Conservation (phyloP, 176 grass and related monocot species). For the Oryza coarctata region DNA sequence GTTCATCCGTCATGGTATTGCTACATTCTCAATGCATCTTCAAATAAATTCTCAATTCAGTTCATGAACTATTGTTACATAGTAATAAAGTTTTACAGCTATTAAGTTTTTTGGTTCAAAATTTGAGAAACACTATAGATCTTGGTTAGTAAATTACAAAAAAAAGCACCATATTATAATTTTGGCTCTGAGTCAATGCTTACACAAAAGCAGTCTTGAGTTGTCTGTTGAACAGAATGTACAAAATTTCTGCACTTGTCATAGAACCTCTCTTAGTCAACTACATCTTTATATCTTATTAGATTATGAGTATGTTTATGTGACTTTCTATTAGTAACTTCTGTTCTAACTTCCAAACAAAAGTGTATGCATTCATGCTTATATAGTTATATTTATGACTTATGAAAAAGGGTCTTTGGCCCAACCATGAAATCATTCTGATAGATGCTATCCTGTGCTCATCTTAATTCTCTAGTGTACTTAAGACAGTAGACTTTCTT, state of each 20-base stretch:
- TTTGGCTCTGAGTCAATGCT: conserved; percentile 12
- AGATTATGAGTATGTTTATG: too few species aligned
- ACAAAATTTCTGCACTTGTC: background rate
- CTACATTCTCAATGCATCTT: background rate
- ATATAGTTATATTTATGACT: background rate
- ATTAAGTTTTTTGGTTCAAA: background rate
- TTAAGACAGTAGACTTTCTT: background rate
- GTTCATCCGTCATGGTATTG: conserved; percentile 96
- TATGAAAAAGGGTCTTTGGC: background rate
- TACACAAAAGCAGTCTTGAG: background rate
- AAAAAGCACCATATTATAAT: background rate
- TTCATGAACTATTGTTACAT: background rate
- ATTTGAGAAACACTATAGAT: background rate
- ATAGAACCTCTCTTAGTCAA: conserved; percentile 2
- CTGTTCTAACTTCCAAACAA: background rate
- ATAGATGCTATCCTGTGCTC: background rate
- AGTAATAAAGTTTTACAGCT: background rate
- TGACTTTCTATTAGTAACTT: conserved; percentile 9
- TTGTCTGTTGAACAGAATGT: conserved; percentile 22
- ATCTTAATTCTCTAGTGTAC: conserved; percentile 2
- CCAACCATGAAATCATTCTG: background rate
- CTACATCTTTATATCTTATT: too few species aligned
- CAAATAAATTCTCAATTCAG: background rate
- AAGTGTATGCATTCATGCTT: conserved; percentile 2
- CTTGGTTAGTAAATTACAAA: conserved; percentile 3